These are phyloP conservation scores for Aspergillus arachidicola DNA, from an alignment of 2,329 filamentous ascomycete genomes.

Conservation along the genomic window DNA sequence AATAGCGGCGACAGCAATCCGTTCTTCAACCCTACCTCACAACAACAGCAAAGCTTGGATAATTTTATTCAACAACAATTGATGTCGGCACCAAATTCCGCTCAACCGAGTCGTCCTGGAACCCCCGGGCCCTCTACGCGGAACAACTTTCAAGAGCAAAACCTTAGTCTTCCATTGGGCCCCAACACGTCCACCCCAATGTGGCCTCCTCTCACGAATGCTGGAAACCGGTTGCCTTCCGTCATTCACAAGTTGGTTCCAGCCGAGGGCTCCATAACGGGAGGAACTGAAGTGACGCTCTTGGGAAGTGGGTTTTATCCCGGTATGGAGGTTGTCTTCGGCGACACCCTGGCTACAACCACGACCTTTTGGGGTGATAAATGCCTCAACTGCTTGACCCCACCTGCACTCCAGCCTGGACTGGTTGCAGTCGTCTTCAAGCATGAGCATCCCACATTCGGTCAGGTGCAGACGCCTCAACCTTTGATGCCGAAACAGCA, in stretches of 20 bases:
- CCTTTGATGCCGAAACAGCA: conserved; percentile 52
- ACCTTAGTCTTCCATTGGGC: conserved; percentile 30
- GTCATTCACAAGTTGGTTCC: conserved; percentile 83
- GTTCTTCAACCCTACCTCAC: conserved; percentile 59
- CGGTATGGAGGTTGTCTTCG: conserved; percentile 83
- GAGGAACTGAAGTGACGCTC: conserved; percentile 85
- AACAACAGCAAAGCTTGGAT: conserved; percentile 67
- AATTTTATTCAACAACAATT: conserved; percentile 65
- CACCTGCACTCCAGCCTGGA: conserved; percentile 68
- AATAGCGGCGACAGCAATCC: conserved; percentile 64
- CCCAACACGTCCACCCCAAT: conserved; percentile 54
- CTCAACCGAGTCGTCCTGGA: conserved; percentile 75
- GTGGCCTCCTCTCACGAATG: conserved; percentile 56
- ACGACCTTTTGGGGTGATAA: conserved; percentile 81
- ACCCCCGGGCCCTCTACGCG: conserved; percentile 61
- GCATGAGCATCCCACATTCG: conserved; percentile 54
- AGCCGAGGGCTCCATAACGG: conserved; percentile 75
- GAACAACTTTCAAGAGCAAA: conserved; percentile 45
- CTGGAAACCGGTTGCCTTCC: conserved; percentile 57
- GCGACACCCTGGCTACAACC: conserved; percentile 67
- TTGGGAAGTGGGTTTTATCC: conserved; percentile 79
- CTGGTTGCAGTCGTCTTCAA: conserved; percentile 72
- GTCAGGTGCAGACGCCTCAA: conserved; percentile 47
- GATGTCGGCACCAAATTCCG: conserved; percentile 72
- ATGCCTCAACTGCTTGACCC: conserved; percentile 77